phyloP scores from a whole-genome alignment of 352 stramenopile species.

The Pythium vanterpoolii region DNA sequence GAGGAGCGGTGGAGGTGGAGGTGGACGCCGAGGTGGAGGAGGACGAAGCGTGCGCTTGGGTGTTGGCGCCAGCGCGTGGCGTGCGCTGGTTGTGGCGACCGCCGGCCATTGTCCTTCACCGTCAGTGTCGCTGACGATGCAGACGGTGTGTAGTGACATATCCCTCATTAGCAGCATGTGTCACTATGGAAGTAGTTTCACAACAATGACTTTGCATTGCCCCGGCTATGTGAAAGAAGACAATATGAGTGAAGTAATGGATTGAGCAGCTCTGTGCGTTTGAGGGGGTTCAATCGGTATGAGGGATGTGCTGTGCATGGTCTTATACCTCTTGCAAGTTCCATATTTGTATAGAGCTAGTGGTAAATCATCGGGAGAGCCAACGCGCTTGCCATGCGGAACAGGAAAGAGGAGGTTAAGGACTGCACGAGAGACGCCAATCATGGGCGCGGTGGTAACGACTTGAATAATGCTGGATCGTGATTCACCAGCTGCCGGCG shows the following conservation, averaged over 20 bases:
- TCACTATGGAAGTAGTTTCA: background rate
- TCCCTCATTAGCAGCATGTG: background rate
- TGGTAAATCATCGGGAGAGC: no score
- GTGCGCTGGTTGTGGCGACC: conserved; percentile 5
- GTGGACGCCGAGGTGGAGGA: conserved; percentile 1
- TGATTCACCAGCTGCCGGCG: no score
- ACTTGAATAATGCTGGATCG: no score
- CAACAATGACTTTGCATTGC: background rate
- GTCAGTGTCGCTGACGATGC: background rate
- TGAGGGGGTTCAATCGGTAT: no score
- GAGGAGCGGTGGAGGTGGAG: background rate
- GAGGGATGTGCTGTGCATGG: no score
- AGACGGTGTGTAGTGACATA: conserved; percentile 9
- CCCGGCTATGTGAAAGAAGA: conserved; percentile 12
- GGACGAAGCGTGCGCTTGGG: background rate
- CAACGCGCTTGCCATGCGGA: no score
- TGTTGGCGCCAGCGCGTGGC: background rate
- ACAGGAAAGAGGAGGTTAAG: no score
- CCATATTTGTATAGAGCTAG: no score
- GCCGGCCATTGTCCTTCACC: background rate
- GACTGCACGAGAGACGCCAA: no score
- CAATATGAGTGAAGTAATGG: background rate
- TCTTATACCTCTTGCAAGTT: no score
- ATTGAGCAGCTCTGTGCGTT: background rate
- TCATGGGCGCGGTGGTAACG: no score